Conservation (phyloP, 192 early-diverging fungal species). For the Coemansia sp. region DNA sequence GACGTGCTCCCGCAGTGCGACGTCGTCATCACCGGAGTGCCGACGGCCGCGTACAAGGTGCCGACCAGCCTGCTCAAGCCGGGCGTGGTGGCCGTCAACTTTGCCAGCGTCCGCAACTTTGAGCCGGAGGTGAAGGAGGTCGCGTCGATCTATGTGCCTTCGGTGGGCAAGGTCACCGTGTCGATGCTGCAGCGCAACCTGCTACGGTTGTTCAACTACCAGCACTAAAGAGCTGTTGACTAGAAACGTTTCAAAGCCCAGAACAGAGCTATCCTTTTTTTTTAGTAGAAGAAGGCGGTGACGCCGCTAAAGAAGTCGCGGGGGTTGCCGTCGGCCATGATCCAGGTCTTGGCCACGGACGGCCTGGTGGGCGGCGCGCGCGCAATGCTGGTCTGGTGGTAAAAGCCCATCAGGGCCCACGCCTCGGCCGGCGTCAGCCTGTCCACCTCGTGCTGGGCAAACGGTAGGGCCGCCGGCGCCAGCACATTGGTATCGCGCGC, state of each 20-base stretch:
- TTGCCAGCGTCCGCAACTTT: constrained; percentile 94
- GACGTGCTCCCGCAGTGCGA: constrained; percentile 84
- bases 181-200: constrained; percentile 98
- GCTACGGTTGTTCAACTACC: constrained; percentile 77
- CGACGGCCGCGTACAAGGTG: constrained; percentile 80
- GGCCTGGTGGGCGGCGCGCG: constrained; percentile 20
- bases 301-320: constrained; percentile 37
- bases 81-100: constrained; percentile 97
- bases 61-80: constrained; percentile 82
- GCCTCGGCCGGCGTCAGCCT: constrained; percentile 26
- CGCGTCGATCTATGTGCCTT: constrained; percentile 92
- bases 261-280: background rate
- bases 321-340: constrained; percentile 40
- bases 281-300: constrained; percentile 28
- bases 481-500: constrained; percentile 1
- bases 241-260: background rate
- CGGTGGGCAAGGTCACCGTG: constrained; percentile 97
- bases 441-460: constrained; percentile 14
- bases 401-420: constrained; percentile 36
- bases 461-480: constrained; percentile 11
- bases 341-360: constrained; percentile 37
- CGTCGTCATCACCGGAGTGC: constrained; percentile 98
- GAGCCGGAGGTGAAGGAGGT: constrained; percentile 87
- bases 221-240: constrained; percentile 18
- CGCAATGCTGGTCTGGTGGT: constrained; percentile 22